These are phyloP conservation scores for Lathyrus oleraceus DNA, from an alignment of 306 rosid species.

Conservation along the genomic window DNA sequence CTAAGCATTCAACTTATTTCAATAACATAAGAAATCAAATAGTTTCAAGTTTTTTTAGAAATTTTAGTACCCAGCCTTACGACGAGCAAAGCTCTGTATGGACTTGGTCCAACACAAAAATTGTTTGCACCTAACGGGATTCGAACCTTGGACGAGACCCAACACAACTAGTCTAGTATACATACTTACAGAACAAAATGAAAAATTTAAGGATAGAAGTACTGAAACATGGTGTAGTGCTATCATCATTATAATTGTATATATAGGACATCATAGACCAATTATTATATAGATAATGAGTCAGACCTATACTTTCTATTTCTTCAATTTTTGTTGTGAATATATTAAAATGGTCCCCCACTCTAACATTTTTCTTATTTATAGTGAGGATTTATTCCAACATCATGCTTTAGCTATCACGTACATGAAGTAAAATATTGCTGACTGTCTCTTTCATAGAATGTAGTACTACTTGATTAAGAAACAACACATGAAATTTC, in stretches of 20 bases:
- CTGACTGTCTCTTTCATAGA: constrained; percentile 13
- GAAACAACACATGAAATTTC: constrained; percentile 20
- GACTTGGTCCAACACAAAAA: no score
- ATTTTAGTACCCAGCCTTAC: no score
- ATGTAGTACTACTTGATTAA: constrained; percentile 1
- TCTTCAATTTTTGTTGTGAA: neutral
- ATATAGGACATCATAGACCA: neutral
- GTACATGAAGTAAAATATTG: constrained; percentile 25
- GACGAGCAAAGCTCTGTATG: no score
- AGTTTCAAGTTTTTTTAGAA: no score
- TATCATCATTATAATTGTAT: neutral
- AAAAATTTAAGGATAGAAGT: neutral
- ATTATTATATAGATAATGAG: constrained; percentile 14
- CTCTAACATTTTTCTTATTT: constrained; percentile 24
- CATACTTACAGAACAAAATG: neutral
- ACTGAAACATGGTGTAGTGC: neutral
- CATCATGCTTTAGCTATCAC: constrained; percentile 24
- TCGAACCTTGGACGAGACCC: no score
- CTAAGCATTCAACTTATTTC: no score
- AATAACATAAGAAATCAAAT: no score
- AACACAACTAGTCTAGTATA: neutral
- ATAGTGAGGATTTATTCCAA: constrained; percentile 16
- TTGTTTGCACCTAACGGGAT: no score
- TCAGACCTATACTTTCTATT: neutral
- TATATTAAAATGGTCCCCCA: constrained; percentile 42